These are phyloP conservation scores for Scheffersomyces illinoinensis DNA, from an alignment of 1,139 yeast genomes.

Conservation along the genomic window DNA sequence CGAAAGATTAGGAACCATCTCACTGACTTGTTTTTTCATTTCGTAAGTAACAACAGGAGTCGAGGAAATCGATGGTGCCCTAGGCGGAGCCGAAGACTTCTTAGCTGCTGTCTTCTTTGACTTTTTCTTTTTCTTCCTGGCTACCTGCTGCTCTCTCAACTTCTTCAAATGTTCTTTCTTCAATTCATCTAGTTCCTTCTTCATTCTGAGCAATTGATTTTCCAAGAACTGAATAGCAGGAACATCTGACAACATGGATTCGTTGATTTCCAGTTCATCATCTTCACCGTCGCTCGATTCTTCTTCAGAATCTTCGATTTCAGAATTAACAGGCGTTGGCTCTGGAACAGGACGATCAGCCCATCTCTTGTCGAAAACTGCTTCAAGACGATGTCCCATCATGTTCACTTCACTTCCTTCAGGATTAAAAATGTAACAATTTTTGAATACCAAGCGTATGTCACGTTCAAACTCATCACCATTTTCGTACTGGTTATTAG, in stretches of 20 bases:
- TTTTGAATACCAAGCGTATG: constrained; percentile 76
- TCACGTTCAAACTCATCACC: constrained; percentile 88
- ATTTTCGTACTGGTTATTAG: constrained; percentile 83
- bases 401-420: constrained; percentile 92
- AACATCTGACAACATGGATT: constrained; percentile 64
- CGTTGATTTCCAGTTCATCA: constrained; percentile 73
- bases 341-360: constrained; percentile 81
- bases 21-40: constrained; percentile 94
- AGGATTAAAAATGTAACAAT: constrained; percentile 92
- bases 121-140: constrained; percentile 52
- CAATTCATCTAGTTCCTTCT: constrained; percentile 77
- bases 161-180: constrained; percentile 69
- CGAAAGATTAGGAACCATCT: constrained; percentile 74
- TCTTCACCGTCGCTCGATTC: constrained; percentile 49
- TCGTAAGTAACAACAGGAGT: constrained; percentile 74
- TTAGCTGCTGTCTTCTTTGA: constrained; percentile 26
- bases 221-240: constrained; percentile 91
- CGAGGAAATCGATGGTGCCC: constrained; percentile 3
- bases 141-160: constrained; percentile 48
- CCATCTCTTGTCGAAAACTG: constrained; percentile 87
- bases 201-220: constrained; percentile 83
- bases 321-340: constrained; percentile 46
- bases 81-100: constrained; percentile 12
- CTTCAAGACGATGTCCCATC: constrained; percentile 93
- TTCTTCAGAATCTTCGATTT: constrained; percentile 40